Conservation (phyloP, 2,329 filamentous ascomycete genomes). For the Peltaster fructicola region DNA sequence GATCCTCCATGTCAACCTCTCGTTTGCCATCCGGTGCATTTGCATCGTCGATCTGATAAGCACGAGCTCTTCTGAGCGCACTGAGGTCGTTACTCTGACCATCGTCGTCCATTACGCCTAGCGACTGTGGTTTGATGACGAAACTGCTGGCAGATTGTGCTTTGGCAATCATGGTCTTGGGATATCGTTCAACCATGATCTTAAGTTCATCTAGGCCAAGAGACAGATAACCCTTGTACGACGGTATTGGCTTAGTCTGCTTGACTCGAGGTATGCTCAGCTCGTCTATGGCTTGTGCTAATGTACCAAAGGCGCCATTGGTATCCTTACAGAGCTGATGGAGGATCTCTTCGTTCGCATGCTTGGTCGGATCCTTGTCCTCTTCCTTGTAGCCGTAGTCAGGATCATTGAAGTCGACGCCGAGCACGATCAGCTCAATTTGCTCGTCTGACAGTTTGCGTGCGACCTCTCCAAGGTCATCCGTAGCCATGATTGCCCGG, state of each 20-base stretch:
- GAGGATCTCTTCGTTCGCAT: conserved; percentile 55
- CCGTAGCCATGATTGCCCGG: conserved; percentile 50
- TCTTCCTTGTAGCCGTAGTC: conserved; percentile 90
- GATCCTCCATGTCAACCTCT: conserved; percentile 62
- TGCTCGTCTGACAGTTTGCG: conserved; percentile 55
- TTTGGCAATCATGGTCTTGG: conserved; percentile 61
- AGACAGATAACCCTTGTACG: conserved; percentile 62
- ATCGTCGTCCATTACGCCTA: conserved; percentile 25
- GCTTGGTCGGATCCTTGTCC: conserved; percentile 55
- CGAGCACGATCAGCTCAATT: conserved; percentile 66
- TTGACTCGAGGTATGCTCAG: conserved; percentile 65
- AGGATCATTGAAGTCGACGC: conserved; percentile 81
- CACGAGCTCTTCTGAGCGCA: conserved; percentile 56
- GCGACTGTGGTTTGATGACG: conserved; percentile 39
- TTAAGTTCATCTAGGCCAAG: conserved; percentile 62
- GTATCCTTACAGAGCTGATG: conserved; percentile 43
- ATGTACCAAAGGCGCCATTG: conserved; percentile 60
- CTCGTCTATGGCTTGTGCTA: conserved; percentile 69
- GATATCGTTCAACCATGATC: conserved; percentile 83
- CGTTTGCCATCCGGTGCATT: conserved; percentile 58
- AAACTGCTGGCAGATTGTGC: conserved; percentile 64
- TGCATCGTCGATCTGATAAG: conserved; percentile 66
- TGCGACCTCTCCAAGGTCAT: conserved; percentile 52
- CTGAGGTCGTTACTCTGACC: conserved; percentile 33
- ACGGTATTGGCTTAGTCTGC: conserved; percentile 52